Base-by-base conservation (phyloP, 2,329 filamentous ascomycete species). In the Eurotiales sp. region DNA sequence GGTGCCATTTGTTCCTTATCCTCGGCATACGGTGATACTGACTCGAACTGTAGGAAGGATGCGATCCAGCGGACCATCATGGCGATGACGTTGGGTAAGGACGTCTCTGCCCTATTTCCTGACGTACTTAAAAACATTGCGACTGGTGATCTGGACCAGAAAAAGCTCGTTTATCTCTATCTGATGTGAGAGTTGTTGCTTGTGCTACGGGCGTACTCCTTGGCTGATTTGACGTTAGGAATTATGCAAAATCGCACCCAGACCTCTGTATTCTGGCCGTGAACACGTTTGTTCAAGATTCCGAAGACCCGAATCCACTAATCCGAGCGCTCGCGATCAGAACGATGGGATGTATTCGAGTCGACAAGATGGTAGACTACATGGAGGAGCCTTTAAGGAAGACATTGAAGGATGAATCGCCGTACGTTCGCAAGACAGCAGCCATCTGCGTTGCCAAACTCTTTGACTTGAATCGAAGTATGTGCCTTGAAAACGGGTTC, bases 11-110 rank as follows among this genome's bases (percentile, higher is more conserved):
- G 15, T 36, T 30, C 21, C 8, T 19, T 11, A 23, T 32, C 25
- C 22, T 39, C 14, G 30, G 22, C 29, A 45, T 22, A 53, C 46
- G 30, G 55, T 51, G 15, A 45, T 46, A 49, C 64, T 69, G 63
- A 71, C 71, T 14, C 53, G 39, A 54, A 23, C 36, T 50, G 41
- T 56, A 83, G 90, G 65, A 99, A 99, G 74, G 93, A 99, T 77
- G 88, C 93, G 21, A 99, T 99, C 62, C 93, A 99, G 70, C 97
- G 96, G 80, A 99, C 93, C 58, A 99, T 99, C 76, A 97, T 97
- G 91, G 91, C 93, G 68, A 99, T 99, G 93, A 99, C 93, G 1
- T 72, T 99, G 62, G 93, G 93, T 71, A 99, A 99, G 73, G 93
- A 99, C 74, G 93, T 99, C 54, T 99, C 93, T 49, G 88, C 91